Base-by-base conservation (phyloP, 1,284 basidiomycete genomes). In the Lentinus polychrous region DNA sequence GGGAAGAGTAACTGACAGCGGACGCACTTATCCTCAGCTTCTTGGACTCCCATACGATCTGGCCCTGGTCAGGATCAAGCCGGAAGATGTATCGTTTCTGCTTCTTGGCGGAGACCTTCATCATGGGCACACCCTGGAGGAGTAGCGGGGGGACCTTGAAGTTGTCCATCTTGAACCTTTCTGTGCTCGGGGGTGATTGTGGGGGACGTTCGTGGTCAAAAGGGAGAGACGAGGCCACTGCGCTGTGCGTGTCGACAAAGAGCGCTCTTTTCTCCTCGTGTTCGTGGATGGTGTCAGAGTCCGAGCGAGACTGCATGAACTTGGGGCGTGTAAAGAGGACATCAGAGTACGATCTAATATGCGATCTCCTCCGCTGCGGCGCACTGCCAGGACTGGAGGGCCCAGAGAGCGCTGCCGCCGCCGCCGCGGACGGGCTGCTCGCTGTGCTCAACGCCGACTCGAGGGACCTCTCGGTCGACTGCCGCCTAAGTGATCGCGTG, bases 71-170 rank as follows among this genome's bases (percentile, higher is more conserved):
- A 7, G 86, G 71, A 58, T 92, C 86, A 18, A 97, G 73, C 48
- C 74, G 74, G 65, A 96, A 89, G 3, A 80, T 60, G 34, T 87
- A 76, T 36, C 77, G 77, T 65, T 88, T 91, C 66, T 86, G 79
- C 60, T 88, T 90, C 67, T 86, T 89, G 37, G 83, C 81, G 2
- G 93, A 91, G 32, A 97, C 83, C 65, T 98, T 97, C 59, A 86
- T 82, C 86, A 98, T 87, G 8, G 76, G 72, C 5, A 78, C 77
- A 11, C 88, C 88, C 2, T 69, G 63, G 57, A 77, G 74, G n/a
- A 86, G 63, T 12, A 74, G 55, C 33, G 63, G 59, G 0, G 83
- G 81, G 2, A 86, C 73, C 0, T 69, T 58, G 7, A 73, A 60
- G 37, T 75, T 72, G 3, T 61, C 48, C 35, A 61, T 45, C 14